These are phyloP conservation scores for Fraxinus americana DNA, from an alignment of 257 asterid species.

Conservation along the genomic window DNA sequence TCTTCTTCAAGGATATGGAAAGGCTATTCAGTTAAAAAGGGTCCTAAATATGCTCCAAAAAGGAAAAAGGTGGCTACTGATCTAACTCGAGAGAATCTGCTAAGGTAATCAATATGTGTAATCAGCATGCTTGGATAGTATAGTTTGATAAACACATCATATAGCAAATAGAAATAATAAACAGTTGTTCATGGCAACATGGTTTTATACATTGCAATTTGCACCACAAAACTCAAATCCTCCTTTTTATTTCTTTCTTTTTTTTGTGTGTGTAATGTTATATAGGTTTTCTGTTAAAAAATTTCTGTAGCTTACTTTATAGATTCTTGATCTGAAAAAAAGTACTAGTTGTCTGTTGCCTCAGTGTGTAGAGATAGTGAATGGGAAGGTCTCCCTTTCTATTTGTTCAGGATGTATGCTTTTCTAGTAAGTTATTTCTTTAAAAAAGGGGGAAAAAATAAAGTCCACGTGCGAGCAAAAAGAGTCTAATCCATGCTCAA, in stretches of 20 bases:
- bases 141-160: background rate
- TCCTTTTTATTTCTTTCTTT: background rate
- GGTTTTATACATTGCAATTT: background rate
- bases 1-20: slow-evolving; percentile 69
- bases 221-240: background rate
- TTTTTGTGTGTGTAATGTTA: too few relatives aligned
- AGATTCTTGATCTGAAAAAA: background rate
- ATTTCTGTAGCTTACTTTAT: background rate
- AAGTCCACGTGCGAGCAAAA: background rate
- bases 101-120: slow-evolving; percentile 48
- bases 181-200: background rate
- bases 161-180: background rate
- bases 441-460: background rate
- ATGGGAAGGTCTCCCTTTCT: background rate
- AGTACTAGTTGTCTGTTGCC: background rate
- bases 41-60: slow-evolving; percentile 88
- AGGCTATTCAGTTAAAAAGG: slow-evolving; percentile 79
- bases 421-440: background rate
- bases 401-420: background rate
- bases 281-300: background rate
- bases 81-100: slow-evolving; percentile 85
- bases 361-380: background rate
- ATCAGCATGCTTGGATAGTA: slow-evolving; percentile 18
- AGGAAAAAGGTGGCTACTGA: slow-evolving; percentile 94
- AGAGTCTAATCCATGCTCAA: background rate